A percentile compares a stretch with the other conserved stretches of the same genome.
Conservation (phyloP, 2,329 filamentous ascomycete genomes). For the Keithomyces neogunnii region DNA sequence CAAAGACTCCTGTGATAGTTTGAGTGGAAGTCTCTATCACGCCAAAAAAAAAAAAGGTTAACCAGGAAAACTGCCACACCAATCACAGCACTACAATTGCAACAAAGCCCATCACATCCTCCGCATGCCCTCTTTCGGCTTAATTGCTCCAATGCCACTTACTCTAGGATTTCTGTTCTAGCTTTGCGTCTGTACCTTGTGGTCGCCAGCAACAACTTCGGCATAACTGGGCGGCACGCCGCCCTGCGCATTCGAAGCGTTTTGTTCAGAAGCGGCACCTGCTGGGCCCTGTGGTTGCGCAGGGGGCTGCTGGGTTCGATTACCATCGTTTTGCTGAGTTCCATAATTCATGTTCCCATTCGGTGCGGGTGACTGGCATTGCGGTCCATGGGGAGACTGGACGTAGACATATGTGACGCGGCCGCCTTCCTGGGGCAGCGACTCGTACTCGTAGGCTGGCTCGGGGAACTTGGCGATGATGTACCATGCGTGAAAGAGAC, state of each 20-base stretch:
- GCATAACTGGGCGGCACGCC: constrained; percentile 73
- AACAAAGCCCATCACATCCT: neutral
- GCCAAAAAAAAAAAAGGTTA: neutral
- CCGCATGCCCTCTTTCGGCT: neutral
- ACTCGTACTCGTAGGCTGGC: constrained; percentile 59
- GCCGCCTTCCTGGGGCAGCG: constrained; percentile 47
- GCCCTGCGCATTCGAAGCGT: constrained; percentile 30
- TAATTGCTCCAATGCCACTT: neutral
- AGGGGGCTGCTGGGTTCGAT: neutral
- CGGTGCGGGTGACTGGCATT: constrained; percentile 24
- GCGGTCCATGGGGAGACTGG: constrained; percentile 32
- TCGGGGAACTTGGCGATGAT: constrained; percentile 91
- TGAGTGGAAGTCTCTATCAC: neutral
- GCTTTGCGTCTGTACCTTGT: constrained; percentile 67
- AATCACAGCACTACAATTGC: neutral
- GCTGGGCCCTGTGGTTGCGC: constrained; percentile 18
- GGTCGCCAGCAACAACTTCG: constrained; percentile 79
- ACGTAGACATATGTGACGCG: constrained; percentile 75
- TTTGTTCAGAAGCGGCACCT: constrained; percentile 29
- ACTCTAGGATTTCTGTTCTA: constrained; percentile 10
- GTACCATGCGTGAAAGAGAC: constrained; percentile 94
- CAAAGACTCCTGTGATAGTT: neutral
- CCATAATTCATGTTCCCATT: constrained; percentile 13
- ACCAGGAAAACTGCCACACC: neutral
- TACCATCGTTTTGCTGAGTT: constrained; percentile 6